Evolutionary conservation across 306 rosid genomes (phyloP).

Genomic region (Citrullus mucosospermus): DNA sequence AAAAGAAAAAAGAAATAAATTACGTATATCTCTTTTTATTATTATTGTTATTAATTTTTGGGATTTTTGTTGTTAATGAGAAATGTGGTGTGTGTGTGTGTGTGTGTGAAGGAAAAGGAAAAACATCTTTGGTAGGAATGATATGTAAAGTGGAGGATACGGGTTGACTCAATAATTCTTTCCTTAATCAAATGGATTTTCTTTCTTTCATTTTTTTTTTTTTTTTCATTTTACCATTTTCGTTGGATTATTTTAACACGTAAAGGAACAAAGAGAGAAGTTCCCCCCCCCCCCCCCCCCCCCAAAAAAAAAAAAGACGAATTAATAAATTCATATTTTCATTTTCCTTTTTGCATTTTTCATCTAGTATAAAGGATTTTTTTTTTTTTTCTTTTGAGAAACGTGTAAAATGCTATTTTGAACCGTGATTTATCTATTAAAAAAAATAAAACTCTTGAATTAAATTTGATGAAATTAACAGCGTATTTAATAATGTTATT

Average conservation of each 20-base stretch:
- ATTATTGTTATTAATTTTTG: background rate
- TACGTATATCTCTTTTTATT: background rate
- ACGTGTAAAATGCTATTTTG: too few species aligned
- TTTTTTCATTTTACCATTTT: background rate
- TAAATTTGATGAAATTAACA: too few species aligned
- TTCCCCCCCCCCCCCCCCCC: too few species aligned
- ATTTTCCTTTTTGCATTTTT: too few species aligned
- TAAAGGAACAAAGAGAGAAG: background rate
- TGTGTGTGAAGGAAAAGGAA: background rate
- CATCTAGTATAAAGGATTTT: too few species aligned
- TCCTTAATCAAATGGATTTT: background rate
- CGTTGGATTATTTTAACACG: background rate
- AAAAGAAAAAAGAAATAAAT: too few species aligned
- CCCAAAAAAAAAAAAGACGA: background rate
- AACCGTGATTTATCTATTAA: too few species aligned
- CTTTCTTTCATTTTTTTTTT: background rate
- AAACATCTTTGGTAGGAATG: background rate
- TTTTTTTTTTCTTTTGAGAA: too few species aligned
- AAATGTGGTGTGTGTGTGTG: background rate
- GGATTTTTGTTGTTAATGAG: background rate
- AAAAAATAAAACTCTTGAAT: too few species aligned
- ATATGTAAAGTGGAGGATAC: background rate
- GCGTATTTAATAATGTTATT: too few species aligned
- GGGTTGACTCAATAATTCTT: background rate
- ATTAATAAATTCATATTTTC: background rate